Evolutionary conservation across 2,329 filamentous ascomycete genomes (phyloP).

Genomic region (Colletotrichum liriopes): DNA sequence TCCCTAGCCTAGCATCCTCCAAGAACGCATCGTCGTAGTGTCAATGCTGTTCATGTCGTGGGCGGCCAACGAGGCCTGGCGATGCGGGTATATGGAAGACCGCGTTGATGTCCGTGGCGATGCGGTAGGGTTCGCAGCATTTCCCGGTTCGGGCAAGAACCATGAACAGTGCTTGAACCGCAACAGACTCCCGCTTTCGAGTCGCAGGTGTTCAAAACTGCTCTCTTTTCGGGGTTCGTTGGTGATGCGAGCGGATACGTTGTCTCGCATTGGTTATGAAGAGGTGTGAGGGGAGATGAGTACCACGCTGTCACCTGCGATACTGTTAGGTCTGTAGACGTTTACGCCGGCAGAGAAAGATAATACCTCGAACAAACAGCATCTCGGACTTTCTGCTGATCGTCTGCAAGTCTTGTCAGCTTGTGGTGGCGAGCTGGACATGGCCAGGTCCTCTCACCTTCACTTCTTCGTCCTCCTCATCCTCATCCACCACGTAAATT

Average conservation of each 20-base stretch:
- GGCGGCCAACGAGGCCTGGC: background rate
- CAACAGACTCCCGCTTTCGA: background rate
- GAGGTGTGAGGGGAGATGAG: constrained; percentile 76
- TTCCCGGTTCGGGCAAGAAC: background rate
- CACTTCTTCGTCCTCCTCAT: constrained; percentile 83
- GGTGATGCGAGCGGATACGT: background rate
- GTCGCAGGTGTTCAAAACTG: background rate
- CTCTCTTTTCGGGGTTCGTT: background rate
- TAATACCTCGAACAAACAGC: constrained; percentile 94
- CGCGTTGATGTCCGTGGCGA: background rate
- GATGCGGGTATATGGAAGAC: constrained; percentile 18
- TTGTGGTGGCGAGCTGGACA: background rate
- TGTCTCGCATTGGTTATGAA: constrained; percentile 48
- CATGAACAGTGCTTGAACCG: background rate
- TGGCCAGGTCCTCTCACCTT: constrained; percentile 68
- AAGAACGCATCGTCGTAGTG: background rate
- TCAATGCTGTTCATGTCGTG: background rate
- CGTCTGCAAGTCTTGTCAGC: constrained; percentile 69
- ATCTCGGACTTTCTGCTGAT: constrained; percentile 98
- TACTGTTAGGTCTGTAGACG: constrained; percentile 45
- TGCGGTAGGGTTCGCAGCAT: background rate
- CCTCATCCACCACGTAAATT: constrained; percentile 92
- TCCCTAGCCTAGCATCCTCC: background rate
- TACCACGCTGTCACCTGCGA: constrained; percentile 79
- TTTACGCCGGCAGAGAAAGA: background rate